phyloP scores from a whole-genome alignment of 1,284 basidiomycete genomes.

The Trichosporon asahii region DNA sequence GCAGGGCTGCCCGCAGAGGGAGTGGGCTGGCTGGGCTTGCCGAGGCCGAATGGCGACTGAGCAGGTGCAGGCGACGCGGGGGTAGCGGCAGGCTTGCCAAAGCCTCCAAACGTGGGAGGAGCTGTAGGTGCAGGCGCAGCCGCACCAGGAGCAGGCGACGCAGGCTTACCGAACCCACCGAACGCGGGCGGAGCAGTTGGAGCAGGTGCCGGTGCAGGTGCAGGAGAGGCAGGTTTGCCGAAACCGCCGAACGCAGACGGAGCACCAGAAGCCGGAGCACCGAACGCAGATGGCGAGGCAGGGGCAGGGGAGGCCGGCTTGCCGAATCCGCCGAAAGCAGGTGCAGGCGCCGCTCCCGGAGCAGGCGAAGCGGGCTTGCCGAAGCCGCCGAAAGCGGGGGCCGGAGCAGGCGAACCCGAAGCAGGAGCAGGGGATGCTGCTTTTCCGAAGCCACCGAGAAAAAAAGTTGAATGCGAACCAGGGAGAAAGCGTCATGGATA shows the following conservation, averaged over 20 bases:
- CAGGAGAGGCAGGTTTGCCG: neutral
- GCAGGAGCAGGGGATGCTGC: neutral
- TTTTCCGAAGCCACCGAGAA: slow-evolving; percentile 14
- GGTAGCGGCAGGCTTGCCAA: slow-evolving; percentile 7
- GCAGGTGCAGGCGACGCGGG: slow-evolving; percentile 6
- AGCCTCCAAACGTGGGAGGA: slow-evolving; percentile 5
- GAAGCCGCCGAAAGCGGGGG: neutral
- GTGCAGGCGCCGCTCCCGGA: neutral
- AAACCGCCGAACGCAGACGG: neutral
- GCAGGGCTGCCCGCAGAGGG: neutral
- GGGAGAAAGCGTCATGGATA: too few species aligned
- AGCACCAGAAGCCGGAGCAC: slow-evolving; percentile 8
- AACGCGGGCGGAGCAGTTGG: neutral
- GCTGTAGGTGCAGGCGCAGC: neutral
- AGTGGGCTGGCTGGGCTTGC: neutral
- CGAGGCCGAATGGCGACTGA: neutral
- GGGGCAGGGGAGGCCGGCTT: neutral
- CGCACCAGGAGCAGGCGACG: neutral
- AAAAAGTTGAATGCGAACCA: too few species aligned
- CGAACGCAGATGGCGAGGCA: neutral
- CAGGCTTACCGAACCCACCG: neutral
- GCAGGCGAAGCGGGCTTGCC: slow-evolving; percentile 6
- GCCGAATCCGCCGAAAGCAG: neutral
- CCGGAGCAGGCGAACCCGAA: neutral
- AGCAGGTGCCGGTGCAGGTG: neutral